phyloP scores from a whole-genome alignment of 345 rosid species.

The Salix exigua region DNA sequence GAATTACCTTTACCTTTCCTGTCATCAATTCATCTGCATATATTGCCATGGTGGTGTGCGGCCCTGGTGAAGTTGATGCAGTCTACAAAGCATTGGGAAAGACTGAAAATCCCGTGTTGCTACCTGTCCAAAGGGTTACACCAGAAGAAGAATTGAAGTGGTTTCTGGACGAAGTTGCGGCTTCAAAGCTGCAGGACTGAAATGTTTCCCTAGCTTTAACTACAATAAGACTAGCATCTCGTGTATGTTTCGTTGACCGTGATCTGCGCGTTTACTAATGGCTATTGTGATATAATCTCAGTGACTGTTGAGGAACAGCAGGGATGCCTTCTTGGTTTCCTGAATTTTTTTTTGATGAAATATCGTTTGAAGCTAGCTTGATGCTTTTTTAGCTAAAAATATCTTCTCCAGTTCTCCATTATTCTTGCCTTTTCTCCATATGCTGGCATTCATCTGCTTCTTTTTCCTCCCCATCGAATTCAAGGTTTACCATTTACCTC shows the following conservation, averaged over 20 bases:
- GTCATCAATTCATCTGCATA: slow-evolving; percentile 71
- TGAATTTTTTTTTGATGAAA: no score
- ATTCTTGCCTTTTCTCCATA: no score
- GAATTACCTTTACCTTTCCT: slow-evolving; percentile 76
- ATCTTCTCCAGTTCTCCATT: no score
- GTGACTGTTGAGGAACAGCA: not conserved
- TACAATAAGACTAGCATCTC: not conserved
- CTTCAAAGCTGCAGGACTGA: slow-evolving; percentile 17
- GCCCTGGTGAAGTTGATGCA: slow-evolving; percentile 55
- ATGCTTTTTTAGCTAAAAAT: no score
- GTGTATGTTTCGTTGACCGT: not conserved
- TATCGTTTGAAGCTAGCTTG: no score
- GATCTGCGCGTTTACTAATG: not conserved
- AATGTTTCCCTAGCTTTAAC: not conserved
- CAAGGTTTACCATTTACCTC: no score
- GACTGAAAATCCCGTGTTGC: slow-evolving; percentile 24
- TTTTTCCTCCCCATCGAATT: no score
- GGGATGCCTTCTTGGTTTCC: not conserved
- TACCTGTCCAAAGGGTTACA: slow-evolving; percentile 56
- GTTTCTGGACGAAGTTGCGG: slow-evolving; percentile 75
- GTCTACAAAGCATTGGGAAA: slow-evolving; percentile 50
- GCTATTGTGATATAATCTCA: not conserved
- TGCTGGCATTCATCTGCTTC: no score
- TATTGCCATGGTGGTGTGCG: slow-evolving; percentile 58
- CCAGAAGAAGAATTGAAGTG: slow-evolving; percentile 72